phyloP scores from a whole-genome alignment of 306 rosid species.

The Prunus fruticosa region DNA sequence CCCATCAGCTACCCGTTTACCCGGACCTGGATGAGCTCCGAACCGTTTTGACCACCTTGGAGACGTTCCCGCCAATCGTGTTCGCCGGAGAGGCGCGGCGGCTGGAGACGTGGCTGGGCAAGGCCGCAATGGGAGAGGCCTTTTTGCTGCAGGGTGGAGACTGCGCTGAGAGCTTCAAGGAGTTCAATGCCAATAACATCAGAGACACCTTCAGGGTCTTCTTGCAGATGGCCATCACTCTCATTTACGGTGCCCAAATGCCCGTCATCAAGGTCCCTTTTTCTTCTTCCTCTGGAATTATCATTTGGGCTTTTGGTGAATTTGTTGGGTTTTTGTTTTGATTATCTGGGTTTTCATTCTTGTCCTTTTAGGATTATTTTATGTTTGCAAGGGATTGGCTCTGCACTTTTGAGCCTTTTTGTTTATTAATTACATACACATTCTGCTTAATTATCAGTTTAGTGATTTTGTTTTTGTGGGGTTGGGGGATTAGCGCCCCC shows the following conservation, averaged over 20 bases:
- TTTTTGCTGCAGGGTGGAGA: conserved; percentile 46
- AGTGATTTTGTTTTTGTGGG: too few species aligned
- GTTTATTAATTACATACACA: neutral
- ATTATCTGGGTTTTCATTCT: neutral
- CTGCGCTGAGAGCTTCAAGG: conserved; percentile 89
- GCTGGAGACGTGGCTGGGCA: conserved; percentile 39
- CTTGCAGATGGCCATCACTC: conserved; percentile 37
- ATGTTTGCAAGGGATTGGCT: neutral
- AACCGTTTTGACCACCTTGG: conserved; percentile 28
- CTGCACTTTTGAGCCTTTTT: neutral
- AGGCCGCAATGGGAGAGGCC: conserved; percentile 42
- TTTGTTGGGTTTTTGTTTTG: neutral
- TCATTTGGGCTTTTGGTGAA: neutral
- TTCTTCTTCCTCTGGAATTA: neutral
- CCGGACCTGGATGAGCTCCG: conserved; percentile 34
- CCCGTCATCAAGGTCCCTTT: conserved; percentile 31
- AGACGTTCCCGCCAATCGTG: conserved; percentile 40
- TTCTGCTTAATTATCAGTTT: too few species aligned
- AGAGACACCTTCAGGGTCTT: conserved; percentile 39
- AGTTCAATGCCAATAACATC: conserved; percentile 50
- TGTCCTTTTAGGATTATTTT: neutral
- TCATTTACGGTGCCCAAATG: conserved; percentile 40
- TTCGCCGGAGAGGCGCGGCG: conserved; percentile 43
- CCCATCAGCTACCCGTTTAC: conserved; percentile 39
- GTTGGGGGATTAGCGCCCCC: too few species aligned